Evolutionary conservation across 108 stramenopile species (phyloP).

Genomic region (Fragilaria crotonensis): DNA sequence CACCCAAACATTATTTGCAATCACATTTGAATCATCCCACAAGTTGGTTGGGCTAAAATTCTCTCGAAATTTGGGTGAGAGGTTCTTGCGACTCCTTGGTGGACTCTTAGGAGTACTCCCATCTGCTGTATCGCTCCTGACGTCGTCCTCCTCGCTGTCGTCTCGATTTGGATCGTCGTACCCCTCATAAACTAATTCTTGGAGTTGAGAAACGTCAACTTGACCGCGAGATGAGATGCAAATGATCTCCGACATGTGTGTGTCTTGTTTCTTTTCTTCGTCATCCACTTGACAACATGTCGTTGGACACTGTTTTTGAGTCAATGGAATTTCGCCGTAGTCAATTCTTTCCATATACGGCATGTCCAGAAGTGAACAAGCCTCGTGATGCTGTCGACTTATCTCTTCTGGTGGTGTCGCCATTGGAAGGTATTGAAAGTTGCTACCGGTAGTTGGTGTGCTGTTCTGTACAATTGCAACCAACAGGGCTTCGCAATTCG

Average conservation of each 20-base stretch:
- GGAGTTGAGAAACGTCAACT: conserved; percentile 50
- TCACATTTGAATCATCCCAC: conserved; percentile 74
- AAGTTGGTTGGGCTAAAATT: conserved; percentile 38
- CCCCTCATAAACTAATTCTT: conserved; percentile 59
- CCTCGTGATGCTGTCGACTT: conserved; percentile 59
- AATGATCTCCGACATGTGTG: conserved; percentile 11
- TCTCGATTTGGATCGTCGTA: conserved; percentile 37
- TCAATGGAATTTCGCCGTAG: conserved; percentile 56
- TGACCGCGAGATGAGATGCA: conserved; percentile 64
- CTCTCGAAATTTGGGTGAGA: conserved; percentile 1
- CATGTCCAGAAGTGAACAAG: conserved; percentile 36
- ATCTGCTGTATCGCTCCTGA: neutral
- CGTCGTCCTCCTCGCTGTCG: conserved; percentile 2
- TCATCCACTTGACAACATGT: neutral
- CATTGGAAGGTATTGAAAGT: conserved; percentile 30
- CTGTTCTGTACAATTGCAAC: too few relatives aligned
- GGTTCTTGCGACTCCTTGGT: neutral
- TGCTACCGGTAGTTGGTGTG: too few relatives aligned
- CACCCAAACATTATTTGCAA: conserved; percentile 74
- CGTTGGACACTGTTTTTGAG: conserved; percentile 44
- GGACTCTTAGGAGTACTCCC: conserved; percentile 4
- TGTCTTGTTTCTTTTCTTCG: neutral
- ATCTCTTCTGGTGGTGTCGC: conserved; percentile 70
- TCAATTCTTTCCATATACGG: conserved; percentile 36
- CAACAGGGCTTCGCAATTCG: too few relatives aligned